phyloP scores from a whole-genome alignment of 2,329 filamentous ascomycete species.

The Stachybotrys chlorohalonatus region DNA sequence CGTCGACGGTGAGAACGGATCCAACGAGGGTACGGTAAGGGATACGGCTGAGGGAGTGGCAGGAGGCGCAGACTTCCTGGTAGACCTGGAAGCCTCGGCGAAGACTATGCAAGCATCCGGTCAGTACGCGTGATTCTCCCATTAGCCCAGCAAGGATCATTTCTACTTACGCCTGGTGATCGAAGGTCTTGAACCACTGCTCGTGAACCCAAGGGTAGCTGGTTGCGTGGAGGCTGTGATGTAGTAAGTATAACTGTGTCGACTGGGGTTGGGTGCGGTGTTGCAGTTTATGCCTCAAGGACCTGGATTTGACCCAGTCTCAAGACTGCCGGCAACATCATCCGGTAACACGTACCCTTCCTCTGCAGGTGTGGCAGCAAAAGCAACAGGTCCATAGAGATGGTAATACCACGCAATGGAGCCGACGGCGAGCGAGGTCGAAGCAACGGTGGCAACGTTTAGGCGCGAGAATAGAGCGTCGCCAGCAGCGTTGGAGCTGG shows the following conservation, averaged over 20 bases:
- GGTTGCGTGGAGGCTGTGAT: slow-evolving; percentile 73
- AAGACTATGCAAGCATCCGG: slow-evolving; percentile 48
- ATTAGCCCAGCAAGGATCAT: neutral
- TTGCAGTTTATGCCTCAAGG: slow-evolving; percentile 25
- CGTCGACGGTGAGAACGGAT: slow-evolving; percentile 86
- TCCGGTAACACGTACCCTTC: slow-evolving; percentile 72
- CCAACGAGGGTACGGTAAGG: slow-evolving; percentile 91
- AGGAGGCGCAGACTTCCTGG: slow-evolving; percentile 94
- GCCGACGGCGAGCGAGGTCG: slow-evolving; percentile 77
- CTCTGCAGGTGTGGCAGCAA: slow-evolving; percentile 88
- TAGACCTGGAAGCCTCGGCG: slow-evolving; percentile 99
- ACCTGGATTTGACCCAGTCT: slow-evolving; percentile 1
- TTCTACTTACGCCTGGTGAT: slow-evolving; percentile 80
- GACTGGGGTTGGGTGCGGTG: neutral
- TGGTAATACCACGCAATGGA: slow-evolving; percentile 97
- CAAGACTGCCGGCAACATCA: slow-evolving; percentile 2
- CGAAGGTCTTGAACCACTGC: slow-evolving; percentile 90
- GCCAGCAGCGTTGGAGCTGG: slow-evolving; percentile 63
- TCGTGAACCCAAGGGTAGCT: slow-evolving; percentile 93
- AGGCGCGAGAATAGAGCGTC: slow-evolving; percentile 66
- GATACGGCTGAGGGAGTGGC: slow-evolving; percentile 91
- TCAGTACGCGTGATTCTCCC: neutral
- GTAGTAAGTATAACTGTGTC: neutral
- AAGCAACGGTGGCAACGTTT: slow-evolving; percentile 78
- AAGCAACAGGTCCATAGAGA: slow-evolving; percentile 79